Conservation (phyloP, 768 basidiomycete species). For the Hydnomerulius pinastri region DNA sequence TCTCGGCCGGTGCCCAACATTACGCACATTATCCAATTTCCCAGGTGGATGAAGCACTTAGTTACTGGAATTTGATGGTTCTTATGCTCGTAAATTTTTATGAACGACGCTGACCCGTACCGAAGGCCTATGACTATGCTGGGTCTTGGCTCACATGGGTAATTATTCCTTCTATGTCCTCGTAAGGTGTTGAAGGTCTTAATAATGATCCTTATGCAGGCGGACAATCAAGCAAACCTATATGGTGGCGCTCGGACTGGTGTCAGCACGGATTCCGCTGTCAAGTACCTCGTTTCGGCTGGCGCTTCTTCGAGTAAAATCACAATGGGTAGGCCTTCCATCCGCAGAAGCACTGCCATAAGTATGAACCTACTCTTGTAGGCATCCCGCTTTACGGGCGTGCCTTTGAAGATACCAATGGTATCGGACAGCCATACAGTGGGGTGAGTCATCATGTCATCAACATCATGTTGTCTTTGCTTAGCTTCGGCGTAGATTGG, state of each 20-base stretch:
- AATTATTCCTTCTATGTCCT: constrained; percentile 32
- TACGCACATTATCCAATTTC: constrained; percentile 58
- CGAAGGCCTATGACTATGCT: constrained; percentile 72
- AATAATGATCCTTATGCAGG: constrained; percentile 19
- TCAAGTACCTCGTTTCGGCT: constrained; percentile 57
- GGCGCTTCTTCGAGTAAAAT: constrained; percentile 71
- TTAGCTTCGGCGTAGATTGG: constrained; percentile 50
- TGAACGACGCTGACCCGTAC: background rate
- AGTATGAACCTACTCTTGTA: background rate
- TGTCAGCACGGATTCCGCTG: constrained; percentile 67
- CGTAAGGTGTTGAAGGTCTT: background rate
- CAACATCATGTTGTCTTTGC: background rate
- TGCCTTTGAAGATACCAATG: constrained; percentile 69
- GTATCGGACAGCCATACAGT: constrained; percentile 66
- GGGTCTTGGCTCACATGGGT: constrained; percentile 73
- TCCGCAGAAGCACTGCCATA: background rate
- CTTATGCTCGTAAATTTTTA: background rate
- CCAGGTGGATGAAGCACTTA: constrained; percentile 66
- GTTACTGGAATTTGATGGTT: constrained; percentile 85
- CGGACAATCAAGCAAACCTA: constrained; percentile 65
- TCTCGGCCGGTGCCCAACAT: constrained; percentile 61
- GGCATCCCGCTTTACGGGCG: constrained; percentile 83
- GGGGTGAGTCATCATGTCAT: constrained; percentile 45
- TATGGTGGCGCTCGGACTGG: constrained; percentile 64
- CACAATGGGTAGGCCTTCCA: constrained; percentile 49